These are phyloP conservation scores for Globisporangium megalacanthum DNA, from an alignment of 352 stramenopile species.

Conservation along the genomic window DNA sequence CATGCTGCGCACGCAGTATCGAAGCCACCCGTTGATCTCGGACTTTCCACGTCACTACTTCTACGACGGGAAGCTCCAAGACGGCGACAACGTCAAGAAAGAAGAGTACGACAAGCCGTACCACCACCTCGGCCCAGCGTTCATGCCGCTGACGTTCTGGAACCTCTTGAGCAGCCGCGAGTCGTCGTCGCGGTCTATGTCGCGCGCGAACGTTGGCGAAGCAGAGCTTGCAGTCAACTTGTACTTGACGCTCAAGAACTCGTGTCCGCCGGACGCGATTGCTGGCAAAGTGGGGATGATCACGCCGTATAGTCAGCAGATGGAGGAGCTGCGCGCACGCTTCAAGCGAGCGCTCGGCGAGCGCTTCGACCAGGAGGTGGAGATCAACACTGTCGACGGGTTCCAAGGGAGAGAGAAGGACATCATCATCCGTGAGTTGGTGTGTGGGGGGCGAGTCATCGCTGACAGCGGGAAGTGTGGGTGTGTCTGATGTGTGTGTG, in stretches of 20 bases:
- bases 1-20: slow-evolving; percentile 86
- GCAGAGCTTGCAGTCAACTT: slow-evolving; percentile 82
- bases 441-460: background rate
- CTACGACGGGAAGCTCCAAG: slow-evolving; percentile 79
- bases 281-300: slow-evolving; percentile 85
- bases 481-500: background rate
- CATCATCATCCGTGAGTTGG: slow-evolving; percentile 83
- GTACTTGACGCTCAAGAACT: slow-evolving; percentile 84
- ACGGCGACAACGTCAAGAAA: slow-evolving; percentile 73
- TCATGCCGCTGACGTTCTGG: slow-evolving; percentile 83
- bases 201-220: slow-evolving; percentile 74
- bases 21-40: slow-evolving; percentile 80
- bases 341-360: slow-evolving; percentile 62
- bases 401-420: slow-evolving; percentile 91
- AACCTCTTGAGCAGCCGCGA: slow-evolving; percentile 78
- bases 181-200: slow-evolving; percentile 65
- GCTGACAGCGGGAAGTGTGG: background rate
- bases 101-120: slow-evolving; percentile 68
- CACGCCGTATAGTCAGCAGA: slow-evolving; percentile 87
- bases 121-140: slow-evolving; percentile 65
- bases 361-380: slow-evolving; percentile 72
- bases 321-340: slow-evolving; percentile 69
- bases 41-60: slow-evolving; percentile 84
- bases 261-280: slow-evolving; percentile 68
- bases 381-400: slow-evolving; percentile 91